A percentile compares a stretch with the other conserved stretches of the same genome.
phyloP scores from a whole-genome alignment of 148 eudicot species.

The Cornus kousa region DNA sequence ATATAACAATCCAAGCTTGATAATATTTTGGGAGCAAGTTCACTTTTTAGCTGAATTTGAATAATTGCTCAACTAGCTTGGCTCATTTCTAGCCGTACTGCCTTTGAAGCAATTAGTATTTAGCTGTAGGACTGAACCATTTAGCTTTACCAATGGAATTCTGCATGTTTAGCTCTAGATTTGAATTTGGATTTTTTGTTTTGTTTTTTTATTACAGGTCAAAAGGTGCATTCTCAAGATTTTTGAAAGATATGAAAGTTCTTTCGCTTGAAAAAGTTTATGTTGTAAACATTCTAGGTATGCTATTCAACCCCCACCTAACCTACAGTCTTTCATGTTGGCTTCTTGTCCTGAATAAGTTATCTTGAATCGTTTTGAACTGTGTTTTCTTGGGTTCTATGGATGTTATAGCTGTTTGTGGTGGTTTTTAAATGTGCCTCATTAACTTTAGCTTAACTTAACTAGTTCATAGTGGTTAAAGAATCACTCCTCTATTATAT shows the following conservation, averaged over 20 bases:
- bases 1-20: no score
- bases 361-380: not conserved
- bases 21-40: no score
- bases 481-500: not conserved
- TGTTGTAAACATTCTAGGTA: conserved; percentile 89
- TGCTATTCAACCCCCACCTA: conserved; percentile 15
- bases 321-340: conserved; percentile 1
- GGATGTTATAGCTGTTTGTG: not conserved
- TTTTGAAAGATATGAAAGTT: conserved; percentile 63
- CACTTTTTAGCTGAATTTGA: no score
- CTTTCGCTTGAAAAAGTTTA: conserved; percentile 66
- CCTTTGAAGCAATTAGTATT: not conserved
- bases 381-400: not conserved
- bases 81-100: not conserved
- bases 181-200: conserved; percentile 2
- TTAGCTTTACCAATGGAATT: not conserved
- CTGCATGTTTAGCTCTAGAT: not conserved
- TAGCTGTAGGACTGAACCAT: not conserved
- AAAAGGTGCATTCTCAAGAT: conserved; percentile 25
- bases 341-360: not conserved
- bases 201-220: conserved; percentile 39
- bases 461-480: not conserved
- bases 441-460: not conserved
- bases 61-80: no score
- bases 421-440: conserved; percentile 3